These are phyloP conservation scores for Lachnellula occidentalis DNA, from an alignment of 2,329 filamentous ascomycete genomes.

Conservation along the genomic window DNA sequence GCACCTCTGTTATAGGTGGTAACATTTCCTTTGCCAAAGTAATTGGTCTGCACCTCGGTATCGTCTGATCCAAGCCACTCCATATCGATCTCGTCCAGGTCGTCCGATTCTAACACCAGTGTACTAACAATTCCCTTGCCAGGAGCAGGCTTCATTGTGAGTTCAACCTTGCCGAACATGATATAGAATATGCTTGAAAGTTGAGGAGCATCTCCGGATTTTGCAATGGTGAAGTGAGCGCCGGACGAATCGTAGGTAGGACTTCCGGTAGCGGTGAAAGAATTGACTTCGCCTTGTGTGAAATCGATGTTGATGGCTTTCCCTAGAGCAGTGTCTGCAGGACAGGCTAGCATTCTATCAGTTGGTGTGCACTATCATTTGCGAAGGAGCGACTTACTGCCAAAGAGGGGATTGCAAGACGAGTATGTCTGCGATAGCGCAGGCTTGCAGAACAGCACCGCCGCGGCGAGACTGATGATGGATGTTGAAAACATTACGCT, in stretches of 20 bases:
- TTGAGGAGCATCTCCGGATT: conserved; percentile 78
- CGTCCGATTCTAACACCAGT: conserved; percentile 83
- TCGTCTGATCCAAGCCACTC: conserved; percentile 84
- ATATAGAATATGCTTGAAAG: conserved; percentile 93
- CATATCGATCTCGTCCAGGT: conserved; percentile 93
- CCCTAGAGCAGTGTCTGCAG: conserved; percentile 73
- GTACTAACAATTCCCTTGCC: conserved; percentile 92
- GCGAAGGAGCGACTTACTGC: conserved; percentile 27
- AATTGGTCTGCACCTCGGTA: conserved; percentile 86
- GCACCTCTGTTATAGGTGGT: conserved; percentile 82
- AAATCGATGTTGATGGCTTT: conserved; percentile 83
- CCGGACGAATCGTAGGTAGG: conserved; percentile 73
- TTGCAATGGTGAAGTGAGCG: conserved; percentile 71
- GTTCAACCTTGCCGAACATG: conserved; percentile 93
- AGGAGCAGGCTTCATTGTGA: conserved; percentile 78
- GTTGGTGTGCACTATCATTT: conserved; percentile 1
- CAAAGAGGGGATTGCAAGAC: conserved; percentile 47
- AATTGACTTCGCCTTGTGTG: conserved; percentile 67
- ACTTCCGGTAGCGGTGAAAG: conserved; percentile 66
- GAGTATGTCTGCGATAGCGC: conserved; percentile 46
- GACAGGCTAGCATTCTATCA: conserved; percentile 48
- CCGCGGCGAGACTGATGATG: conserved; percentile 16
- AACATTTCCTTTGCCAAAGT: conserved; percentile 89
- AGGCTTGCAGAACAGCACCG: conserved; percentile 15
- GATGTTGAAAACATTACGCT: conserved; percentile 26